Base-by-base conservation (phyloP, 352 stramenopile species). In the Globisporangium parvum region DNA sequence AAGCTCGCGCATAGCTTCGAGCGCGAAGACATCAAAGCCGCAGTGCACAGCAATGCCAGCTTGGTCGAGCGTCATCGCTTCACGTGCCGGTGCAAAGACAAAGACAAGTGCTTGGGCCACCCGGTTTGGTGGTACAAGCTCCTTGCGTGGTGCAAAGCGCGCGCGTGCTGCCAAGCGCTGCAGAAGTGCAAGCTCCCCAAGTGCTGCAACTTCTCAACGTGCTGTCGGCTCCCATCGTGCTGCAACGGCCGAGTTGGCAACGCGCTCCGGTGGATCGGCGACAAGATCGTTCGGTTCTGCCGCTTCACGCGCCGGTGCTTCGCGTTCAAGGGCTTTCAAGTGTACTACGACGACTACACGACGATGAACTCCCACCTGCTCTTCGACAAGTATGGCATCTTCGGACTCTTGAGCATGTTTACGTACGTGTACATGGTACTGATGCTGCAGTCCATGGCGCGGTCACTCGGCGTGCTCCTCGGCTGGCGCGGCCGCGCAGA, bases 11-110 rank as follows among this genome's bases (percentile, higher is more conserved):
- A 80, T 28, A 71, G 66, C 41, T 57, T 57, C 20, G 55, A 69
- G 2, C 64, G 59, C 15, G 2, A 56, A 1, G 63, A 77, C 39
- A 87, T 87, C 49, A 64, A 75, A 39, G 65, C 64, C 26, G 66
- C 73, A n/a, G 62, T 87, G 2, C 69, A 80, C 53, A 80, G 71
- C 50, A 84, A 87, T n/a, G 76, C 73, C 2, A 73, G 57, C 28
- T 49, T 87, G 8, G 53, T 80, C 24, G 68, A 81, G 40, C 56
- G 45, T 31, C 56, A 39, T 31, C 8, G 20, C 1, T 9, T 1
- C n/a, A 21, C 33, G n/a, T 54, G 49, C 14, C 17, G 33, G n/a
- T 54, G 49, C 20, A 12, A 15, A 12, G 11, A 18, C 20, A 12
- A 15, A 12, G 11, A 18, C 12, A 2, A 47, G 24, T 53, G 33